phyloP scores from a whole-genome alignment of 768 basidiomycete species.

The Pisolithus tinctorius region DNA sequence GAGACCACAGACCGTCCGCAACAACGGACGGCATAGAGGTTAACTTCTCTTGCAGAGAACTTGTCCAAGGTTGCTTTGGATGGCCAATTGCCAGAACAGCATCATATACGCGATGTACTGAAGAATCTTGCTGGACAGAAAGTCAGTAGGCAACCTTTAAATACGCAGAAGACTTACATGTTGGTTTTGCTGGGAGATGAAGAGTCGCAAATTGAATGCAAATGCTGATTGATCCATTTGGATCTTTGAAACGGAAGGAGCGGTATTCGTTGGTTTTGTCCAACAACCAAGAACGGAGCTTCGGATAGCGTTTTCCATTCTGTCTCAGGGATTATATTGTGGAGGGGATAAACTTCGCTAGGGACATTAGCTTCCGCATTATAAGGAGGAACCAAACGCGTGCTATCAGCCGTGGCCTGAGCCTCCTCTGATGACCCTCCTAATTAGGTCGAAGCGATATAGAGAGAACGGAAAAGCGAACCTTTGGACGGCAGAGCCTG shows the following conservation, averaged over 20 bases:
- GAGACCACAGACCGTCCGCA: constrained; percentile 64
- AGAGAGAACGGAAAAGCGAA: constrained; percentile 1
- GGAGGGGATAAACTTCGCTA: too few species aligned
- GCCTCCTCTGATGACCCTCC: constrained; percentile 26
- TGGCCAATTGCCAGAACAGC: constrained; percentile 48
- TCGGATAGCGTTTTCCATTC: constrained; percentile 73
- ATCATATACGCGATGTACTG: constrained; percentile 83
- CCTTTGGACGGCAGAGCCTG: constrained; percentile 63
- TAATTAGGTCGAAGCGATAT: background rate
- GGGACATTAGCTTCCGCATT: too few species aligned
- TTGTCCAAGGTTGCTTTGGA: constrained; percentile 35
- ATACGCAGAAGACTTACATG: constrained; percentile 39
- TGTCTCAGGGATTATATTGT: constrained; percentile 70
- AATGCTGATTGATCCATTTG: constrained; percentile 65
- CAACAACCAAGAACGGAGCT: constrained; percentile 46
- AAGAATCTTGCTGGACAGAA: constrained; percentile 53
- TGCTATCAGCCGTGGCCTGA: too few species aligned
- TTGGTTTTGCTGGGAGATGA: constrained; percentile 51
- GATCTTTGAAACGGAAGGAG: constrained; percentile 59
- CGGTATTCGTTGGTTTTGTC: constrained; percentile 41
- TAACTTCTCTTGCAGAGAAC: constrained; percentile 51
- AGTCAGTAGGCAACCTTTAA: constrained; percentile 1
- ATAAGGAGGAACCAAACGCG: too few species aligned
- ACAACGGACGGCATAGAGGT: constrained; percentile 53
- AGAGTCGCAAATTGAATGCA: constrained; percentile 35